Percentiles rank a stretch among this genome's conserved stretches.
Evolutionary conservation across 164 flowering plant genomes (phyloP).

Genomic region (Magnolia changhungtana): DNA sequence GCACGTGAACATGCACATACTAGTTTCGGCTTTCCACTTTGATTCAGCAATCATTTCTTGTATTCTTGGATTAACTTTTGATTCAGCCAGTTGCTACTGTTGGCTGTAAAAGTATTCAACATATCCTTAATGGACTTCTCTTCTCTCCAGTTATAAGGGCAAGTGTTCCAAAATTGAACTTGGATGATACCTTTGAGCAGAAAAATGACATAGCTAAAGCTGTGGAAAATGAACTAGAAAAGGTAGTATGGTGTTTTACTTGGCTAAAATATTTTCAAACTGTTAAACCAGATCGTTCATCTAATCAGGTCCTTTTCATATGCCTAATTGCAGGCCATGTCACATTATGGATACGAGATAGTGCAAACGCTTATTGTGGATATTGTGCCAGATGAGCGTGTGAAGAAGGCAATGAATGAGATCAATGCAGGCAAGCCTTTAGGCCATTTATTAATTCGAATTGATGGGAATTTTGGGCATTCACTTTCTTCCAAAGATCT

Average conservation of each 20-base stretch:
- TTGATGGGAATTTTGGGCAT: not conserved
- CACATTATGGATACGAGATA: conserved; percentile 75
- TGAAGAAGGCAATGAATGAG: conserved; percentile 85
- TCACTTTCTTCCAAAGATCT: not conserved
- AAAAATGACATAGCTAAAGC: conserved; percentile 76
- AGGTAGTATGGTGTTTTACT: conserved; percentile 36
- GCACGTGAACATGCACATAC: too few species aligned
- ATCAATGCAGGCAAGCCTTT: conserved; percentile 65
- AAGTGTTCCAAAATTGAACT: conserved; percentile 68
- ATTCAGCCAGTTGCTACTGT: not conserved
- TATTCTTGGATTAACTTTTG: too few species aligned
- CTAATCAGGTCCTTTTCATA: not conserved
- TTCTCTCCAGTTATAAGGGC: conserved; percentile 56
- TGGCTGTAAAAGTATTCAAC: not conserved
- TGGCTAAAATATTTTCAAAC: not conserved
- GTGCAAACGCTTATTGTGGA: conserved; percentile 80
- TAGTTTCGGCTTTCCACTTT: too few species aligned
- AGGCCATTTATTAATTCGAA: not conserved
- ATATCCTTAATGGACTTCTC: not conserved
- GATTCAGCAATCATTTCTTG: too few species aligned
- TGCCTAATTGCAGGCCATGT: conserved; percentile 57
- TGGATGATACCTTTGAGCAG: conserved; percentile 76
- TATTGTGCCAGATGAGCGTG: conserved; percentile 74
- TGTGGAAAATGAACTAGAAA: conserved; percentile 71
- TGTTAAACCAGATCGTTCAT: not conserved